Base-by-base conservation (phyloP, 371 early-diverging fungal species). In the Rhizopus sp. region DNA sequence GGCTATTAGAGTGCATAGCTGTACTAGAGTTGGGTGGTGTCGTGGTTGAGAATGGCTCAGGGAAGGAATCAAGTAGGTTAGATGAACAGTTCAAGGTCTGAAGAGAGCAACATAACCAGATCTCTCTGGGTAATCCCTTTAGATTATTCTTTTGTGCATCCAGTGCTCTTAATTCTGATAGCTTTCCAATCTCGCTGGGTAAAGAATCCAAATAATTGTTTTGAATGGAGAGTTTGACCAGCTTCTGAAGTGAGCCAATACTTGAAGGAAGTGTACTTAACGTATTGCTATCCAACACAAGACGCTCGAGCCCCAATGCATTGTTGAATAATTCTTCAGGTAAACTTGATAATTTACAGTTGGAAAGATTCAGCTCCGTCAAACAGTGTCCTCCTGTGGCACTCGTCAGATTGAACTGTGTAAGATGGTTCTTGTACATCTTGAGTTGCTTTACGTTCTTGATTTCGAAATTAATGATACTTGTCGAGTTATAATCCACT, bases 81-180 rank as follows among this genome's bases (percentile, higher is more conserved):
- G 90, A 90, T 3, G 89, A 92, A 29, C 78, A 78, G 38, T 78
- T 78, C 8, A 84, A 78, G 47, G 93, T 94, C 41, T 73, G 69
- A n/a, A 96, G 79, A 13, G 74, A 77, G 12, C 84, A 68, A 69
- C 91, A 89, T 42, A 81, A 64, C 96, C 95, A 95, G n/a, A 96
- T 91, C 40, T 92, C 92, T 7, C 83, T 76, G 3, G 95, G 94
- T 0, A 96, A 67, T 39, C 80, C 66, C 45, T 81, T 80, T 30
- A 96, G 55, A 45, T 90, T 87, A 73, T 96, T 78, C 52, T 79
- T 75, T 51, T 79, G 80, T 1, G 65, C 72, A 46, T 74, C 70
- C 50, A 79, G 34, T 4, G 46, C 55, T 51, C 62, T 73, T 45
- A 79, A 69, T 23, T 72, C 70, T 8, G 53, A 48, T 3, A 79